Percentiles rank a stretch among this genome's conserved stretches.
Evolutionary conservation across 1,284 basidiomycete genomes (phyloP).

Genomic region (Cystobasidium slooffiae): DNA sequence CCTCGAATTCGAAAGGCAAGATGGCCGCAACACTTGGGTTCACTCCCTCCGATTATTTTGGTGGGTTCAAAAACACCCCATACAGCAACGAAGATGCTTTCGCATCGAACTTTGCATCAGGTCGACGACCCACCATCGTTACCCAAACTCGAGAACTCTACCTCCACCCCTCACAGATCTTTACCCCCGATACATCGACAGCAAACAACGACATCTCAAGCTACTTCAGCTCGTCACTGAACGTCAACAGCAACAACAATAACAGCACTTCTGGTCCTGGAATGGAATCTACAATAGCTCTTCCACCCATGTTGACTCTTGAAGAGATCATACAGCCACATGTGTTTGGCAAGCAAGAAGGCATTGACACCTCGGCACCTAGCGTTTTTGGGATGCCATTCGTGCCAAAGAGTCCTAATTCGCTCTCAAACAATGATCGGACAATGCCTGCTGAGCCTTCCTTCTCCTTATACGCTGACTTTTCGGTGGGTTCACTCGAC

Average conservation of each 20-base stretch:
- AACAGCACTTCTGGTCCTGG: background rate
- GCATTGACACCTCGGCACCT: background rate
- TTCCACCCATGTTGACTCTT: conserved; percentile 36
- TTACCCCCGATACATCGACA: background rate
- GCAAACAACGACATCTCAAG: background rate
- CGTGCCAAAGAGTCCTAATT: background rate
- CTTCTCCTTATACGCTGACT: no score
- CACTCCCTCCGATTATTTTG: background rate
- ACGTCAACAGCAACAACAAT: conserved; percentile 2
- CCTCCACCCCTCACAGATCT: conserved; percentile 30
- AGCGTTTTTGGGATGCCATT: background rate
- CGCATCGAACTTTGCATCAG: background rate
- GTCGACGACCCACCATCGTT: background rate
- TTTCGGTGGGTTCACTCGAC: no score
- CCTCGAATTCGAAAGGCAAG: background rate
- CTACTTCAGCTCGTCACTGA: conserved; percentile 1
- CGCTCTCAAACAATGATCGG: background rate
- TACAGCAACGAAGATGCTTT: background rate
- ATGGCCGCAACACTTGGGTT: conserved; percentile 14
- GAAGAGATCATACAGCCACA: conserved; percentile 34
- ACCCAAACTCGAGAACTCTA: conserved; percentile 25
- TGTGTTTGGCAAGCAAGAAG: conserved; percentile 1
- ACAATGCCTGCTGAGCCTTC: background rate
- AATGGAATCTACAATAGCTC: conserved; percentile 15
- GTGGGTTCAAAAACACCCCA: background rate